phyloP scores from a whole-genome alignment of 2,329 filamentous ascomycete genomes.

The Colletotrichum destructivum region DNA sequence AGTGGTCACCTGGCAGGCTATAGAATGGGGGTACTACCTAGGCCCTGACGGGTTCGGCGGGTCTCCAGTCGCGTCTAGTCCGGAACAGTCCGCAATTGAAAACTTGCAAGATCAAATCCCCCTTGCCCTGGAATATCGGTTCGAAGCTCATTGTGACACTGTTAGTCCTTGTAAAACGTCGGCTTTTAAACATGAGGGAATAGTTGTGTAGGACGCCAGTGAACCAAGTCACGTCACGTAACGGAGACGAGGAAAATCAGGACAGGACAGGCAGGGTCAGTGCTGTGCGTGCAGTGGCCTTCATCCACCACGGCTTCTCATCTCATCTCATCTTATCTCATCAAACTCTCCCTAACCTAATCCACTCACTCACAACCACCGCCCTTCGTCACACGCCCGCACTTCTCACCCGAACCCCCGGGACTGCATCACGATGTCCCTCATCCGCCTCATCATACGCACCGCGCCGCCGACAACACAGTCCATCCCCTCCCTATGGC shows the following conservation, averaged over 20 bases:
- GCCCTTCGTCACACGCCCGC: slow-evolving; percentile 4
- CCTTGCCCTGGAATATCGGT: background rate
- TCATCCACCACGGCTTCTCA: slow-evolving; percentile 24
- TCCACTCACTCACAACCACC: slow-evolving; percentile 17
- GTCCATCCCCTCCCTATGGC: slow-evolving; percentile 2
- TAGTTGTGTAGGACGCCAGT: background rate
- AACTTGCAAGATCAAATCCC: too few relatives aligned
- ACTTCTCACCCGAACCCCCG: background rate
- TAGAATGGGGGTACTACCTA: background rate
- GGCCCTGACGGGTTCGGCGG: background rate
- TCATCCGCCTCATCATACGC: slow-evolving; percentile 26
- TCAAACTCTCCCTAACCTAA: slow-evolving; percentile 12
- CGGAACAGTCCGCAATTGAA: background rate
- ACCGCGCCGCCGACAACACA: background rate
- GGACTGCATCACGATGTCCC: slow-evolving; percentile 27
- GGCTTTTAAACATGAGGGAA: background rate
- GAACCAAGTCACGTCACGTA: slow-evolving; percentile 27
- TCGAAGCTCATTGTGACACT: background rate
- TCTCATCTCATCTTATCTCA: slow-evolving; percentile 38
- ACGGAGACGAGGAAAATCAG: background rate
- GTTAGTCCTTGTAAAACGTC: background rate
- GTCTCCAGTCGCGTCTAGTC: background rate
- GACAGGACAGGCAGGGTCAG: background rate
- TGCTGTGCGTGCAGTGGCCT: slow-evolving; percentile 26
- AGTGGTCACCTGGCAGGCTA: background rate